Percentiles rank a stretch among this genome's conserved stretches.
These are phyloP conservation scores for Leishmania major DNA, from an alignment of 208 protist genomes.

Conservation along the genomic window DNA sequence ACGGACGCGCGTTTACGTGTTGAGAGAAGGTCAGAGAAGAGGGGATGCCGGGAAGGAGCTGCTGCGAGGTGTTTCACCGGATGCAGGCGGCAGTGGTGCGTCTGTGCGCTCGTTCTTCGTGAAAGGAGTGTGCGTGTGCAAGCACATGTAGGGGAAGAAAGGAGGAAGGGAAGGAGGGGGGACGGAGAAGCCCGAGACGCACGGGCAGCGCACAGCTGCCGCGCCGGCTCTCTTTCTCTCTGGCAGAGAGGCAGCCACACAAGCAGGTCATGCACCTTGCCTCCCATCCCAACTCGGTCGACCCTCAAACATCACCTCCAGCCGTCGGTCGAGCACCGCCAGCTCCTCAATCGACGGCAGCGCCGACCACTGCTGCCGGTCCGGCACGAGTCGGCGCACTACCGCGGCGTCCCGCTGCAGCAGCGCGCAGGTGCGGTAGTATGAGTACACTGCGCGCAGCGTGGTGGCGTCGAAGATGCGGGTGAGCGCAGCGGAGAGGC, in stretches of 20 bases:
- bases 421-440: conserved; percentile 60
- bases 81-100: neutral
- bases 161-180: neutral
- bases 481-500: conserved; percentile 32
- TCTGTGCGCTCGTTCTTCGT: neutral
- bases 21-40: neutral
- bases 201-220: neutral
- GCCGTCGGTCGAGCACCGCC: conserved; percentile 70
- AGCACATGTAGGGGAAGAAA: neutral
- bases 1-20: neutral
- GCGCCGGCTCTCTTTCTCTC: neutral
- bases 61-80: neutral
- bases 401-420: conserved; percentile 52
- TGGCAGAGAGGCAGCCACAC: neutral
- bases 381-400: conserved; percentile 68
- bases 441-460: conserved; percentile 64
- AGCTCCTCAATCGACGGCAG: conserved; percentile 78
- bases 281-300: neutral
- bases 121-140: neutral
- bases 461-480: conserved; percentile 30
- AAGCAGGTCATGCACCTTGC: neutral
- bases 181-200: neutral
- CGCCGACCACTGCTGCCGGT: conserved; percentile 60
- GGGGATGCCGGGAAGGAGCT: neutral
- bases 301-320: conserved; percentile 30